phyloP scores from a whole-genome alignment of 176 grass and related monocot genomes.

The Dendrocalamus sinicus region DNA sequence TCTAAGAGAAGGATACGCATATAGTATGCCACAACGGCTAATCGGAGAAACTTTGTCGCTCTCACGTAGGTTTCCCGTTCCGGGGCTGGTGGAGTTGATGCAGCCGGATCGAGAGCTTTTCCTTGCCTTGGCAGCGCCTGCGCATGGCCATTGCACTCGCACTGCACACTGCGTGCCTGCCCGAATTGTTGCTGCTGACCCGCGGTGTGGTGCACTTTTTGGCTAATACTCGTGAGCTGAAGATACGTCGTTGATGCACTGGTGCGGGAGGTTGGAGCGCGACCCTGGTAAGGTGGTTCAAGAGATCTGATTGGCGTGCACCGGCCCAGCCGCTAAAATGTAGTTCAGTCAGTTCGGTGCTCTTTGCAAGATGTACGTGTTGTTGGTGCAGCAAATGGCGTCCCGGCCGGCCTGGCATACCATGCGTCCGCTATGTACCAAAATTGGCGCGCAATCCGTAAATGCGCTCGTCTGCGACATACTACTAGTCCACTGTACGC shows the following conservation, averaged over 20 bases:
- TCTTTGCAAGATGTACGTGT: not conserved
- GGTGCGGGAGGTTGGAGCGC: too few species aligned
- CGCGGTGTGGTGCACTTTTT: too few species aligned
- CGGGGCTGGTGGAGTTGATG: not conserved
- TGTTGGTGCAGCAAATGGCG: conserved; percentile 10
- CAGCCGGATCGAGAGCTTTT: conserved; percentile 1
- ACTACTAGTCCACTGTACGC: not conserved
- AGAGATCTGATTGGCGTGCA: too few species aligned
- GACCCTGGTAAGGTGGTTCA: too few species aligned
- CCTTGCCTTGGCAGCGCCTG: not conserved
- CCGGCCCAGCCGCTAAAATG: too few species aligned
- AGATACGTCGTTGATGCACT: too few species aligned
- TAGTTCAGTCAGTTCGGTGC: too few species aligned
- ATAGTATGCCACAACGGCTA: not conserved
- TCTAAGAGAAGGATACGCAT: conserved; percentile 7
- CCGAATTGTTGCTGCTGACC: too few species aligned
- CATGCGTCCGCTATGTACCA: not conserved
- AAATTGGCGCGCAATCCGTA: not conserved
- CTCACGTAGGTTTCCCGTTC: conserved; percentile 38
- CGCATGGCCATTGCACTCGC: too few species aligned
- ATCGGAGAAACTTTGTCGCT: not conserved
- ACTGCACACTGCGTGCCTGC: too few species aligned
- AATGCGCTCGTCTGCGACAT: not conserved
- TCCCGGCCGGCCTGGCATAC: not conserved
- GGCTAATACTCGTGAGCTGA: too few species aligned